Percentiles rank a stretch among this genome's conserved stretches.
phyloP scores from a whole-genome alignment of 768 basidiomycete species.

The Termitomyces sp. region DNA sequence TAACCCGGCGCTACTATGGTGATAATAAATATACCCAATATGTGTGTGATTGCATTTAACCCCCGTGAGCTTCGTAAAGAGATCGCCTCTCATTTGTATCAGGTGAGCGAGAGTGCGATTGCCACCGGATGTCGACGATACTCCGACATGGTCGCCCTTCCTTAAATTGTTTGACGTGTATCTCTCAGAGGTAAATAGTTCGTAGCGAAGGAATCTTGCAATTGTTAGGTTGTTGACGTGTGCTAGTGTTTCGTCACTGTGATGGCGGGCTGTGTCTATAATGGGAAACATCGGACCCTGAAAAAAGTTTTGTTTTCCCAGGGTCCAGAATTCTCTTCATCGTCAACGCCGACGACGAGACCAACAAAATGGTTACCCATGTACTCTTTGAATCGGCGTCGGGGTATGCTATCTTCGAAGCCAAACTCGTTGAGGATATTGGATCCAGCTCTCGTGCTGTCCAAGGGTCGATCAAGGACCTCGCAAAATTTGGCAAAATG shows the following conservation, averaged over 20 bases:
- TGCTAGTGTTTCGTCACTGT: background rate
- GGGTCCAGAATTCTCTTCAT: conserved; percentile 16
- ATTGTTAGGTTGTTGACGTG: background rate
- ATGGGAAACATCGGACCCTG: conserved; percentile 15
- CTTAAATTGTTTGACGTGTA: no score
- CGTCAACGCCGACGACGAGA: conserved; percentile 29
- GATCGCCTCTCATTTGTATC: background rate
- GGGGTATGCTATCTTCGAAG: conserved; percentile 90
- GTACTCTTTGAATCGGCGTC: conserved; percentile 91
- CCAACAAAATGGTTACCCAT: conserved; percentile 63
- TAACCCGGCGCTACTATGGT: background rate
- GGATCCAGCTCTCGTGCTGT: conserved; percentile 72
- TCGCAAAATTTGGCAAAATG: conserved; percentile 89
- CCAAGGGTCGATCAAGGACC: conserved; percentile 83
- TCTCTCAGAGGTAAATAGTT: background rate
- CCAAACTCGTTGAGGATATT: conserved; percentile 83
- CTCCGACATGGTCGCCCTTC: background rate
- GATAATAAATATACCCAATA: background rate
- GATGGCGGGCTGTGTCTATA: conserved; percentile 4
- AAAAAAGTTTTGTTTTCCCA: conserved; percentile 25
- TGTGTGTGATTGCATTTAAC: background rate
- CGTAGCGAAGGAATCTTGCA: background rate
- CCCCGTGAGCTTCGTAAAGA: conserved; percentile 2
- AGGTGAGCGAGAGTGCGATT: background rate
- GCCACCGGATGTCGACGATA: background rate